Conservation (phyloP, 768 basidiomycete genomes). For the Phylloporus sp. region DNA sequence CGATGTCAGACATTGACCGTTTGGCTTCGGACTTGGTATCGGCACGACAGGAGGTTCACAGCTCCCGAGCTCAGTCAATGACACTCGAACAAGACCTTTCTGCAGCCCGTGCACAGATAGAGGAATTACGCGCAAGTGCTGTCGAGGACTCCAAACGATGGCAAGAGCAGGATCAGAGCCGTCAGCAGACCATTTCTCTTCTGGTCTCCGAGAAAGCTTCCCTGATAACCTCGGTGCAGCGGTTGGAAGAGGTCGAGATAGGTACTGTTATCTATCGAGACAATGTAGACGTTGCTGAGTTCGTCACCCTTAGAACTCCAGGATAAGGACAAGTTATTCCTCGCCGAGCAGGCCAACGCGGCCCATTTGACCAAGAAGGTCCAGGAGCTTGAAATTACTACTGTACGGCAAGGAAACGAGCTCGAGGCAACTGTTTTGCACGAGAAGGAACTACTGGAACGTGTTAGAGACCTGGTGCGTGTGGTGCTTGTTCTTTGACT, state of each 20-base stretch:
- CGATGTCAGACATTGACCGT: constrained; percentile 16
- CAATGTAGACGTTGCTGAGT: not conserved
- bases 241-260: constrained; percentile 53
- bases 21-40: constrained; percentile 17
- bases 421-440: constrained; percentile 35
- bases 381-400: constrained; percentile 38
- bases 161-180: constrained; percentile 43
- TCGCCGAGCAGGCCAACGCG: constrained; percentile 39
- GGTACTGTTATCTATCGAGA: constrained; percentile 40
- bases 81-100: constrained; percentile 21
- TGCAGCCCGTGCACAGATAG: constrained; percentile 18
- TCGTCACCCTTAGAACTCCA: constrained; percentile 36
- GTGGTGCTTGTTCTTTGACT: not conserved
- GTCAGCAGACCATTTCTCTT: constrained; percentile 70
- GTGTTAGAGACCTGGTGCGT: constrained; percentile 30
- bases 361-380: constrained; percentile 39
- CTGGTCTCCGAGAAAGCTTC: constrained; percentile 70
- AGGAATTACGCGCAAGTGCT: constrained; percentile 14
- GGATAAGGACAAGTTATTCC: constrained; percentile 37
- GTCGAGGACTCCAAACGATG: constrained; percentile 12
- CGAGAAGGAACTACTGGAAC: constrained; percentile 48
- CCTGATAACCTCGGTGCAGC: constrained; percentile 52
- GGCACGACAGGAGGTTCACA: constrained; percentile 9
- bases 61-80: constrained; percentile 10
- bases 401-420: constrained; percentile 36